phyloP scores from a whole-genome alignment of 352 stramenopile species.

The Blastocystis sp. region DNA sequence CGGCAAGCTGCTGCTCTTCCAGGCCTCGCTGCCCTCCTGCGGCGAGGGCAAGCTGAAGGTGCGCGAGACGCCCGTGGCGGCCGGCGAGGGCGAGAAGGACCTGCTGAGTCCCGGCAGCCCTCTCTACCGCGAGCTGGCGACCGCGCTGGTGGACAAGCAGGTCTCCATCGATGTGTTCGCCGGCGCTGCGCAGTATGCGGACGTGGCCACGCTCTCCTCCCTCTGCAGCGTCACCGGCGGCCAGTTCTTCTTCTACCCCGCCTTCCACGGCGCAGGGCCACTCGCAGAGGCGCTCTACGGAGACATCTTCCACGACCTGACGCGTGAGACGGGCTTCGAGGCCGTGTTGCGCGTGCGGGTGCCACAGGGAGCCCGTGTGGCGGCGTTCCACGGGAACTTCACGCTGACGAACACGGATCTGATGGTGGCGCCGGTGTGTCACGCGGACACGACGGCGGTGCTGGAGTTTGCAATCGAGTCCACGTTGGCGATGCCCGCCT shows the following conservation, averaged over 20 bases:
- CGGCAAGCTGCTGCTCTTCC: conserved; percentile 73
- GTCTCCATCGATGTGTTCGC: conserved; percentile 97
- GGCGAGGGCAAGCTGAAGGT: conserved; percentile 69
- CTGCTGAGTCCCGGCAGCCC: conserved; percentile 70
- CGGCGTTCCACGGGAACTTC: conserved; percentile 95
- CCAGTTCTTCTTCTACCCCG: conserved; percentile 88
- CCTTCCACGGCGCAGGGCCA: conserved; percentile 78
- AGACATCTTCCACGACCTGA: conserved; percentile 80
- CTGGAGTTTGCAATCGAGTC: conserved; percentile 90
- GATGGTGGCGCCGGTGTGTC: conserved; percentile 85
- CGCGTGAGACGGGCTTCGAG: conserved; percentile 75
- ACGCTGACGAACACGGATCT: conserved; percentile 90
- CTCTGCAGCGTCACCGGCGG: conserved; percentile 86
- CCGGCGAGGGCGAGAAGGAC: conserved; percentile 71
- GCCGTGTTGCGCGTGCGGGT: conserved; percentile 43
- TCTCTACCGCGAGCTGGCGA: conserved; percentile 77
- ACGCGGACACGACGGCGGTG: conserved; percentile 84
- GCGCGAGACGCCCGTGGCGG: conserved; percentile 70
- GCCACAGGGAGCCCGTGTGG: not conserved
- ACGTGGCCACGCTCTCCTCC: conserved; percentile 83
- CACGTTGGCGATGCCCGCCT: conserved; percentile 72
- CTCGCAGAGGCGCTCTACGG: conserved; percentile 78
- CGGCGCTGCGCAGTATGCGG: conserved; percentile 79
- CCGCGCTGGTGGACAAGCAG: conserved; percentile 92
- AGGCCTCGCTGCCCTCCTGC: conserved; percentile 68